phyloP scores from a whole-genome alignment of 1,284 basidiomycete species.

The Tilletiaria anomala region DNA sequence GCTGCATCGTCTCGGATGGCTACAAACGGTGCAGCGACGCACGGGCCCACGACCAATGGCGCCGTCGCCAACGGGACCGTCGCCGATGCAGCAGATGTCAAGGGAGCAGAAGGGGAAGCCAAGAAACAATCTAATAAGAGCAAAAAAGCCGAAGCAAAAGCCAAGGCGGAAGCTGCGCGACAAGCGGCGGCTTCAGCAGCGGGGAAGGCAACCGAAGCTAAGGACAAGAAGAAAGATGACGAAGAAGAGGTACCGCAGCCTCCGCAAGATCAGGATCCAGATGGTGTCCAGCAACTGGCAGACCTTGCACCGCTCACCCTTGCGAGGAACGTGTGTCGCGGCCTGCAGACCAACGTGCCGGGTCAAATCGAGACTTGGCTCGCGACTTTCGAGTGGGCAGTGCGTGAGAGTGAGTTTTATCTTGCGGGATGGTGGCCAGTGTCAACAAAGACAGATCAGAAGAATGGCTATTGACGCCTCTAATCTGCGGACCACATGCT shows the following conservation, averaged over 20 bases:
- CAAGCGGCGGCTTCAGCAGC: conserved; percentile 2
- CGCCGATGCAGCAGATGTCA: conserved; percentile 67
- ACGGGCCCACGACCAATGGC: conserved; percentile 35
- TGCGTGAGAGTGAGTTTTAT: conserved; percentile 53
- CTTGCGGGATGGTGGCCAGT: background rate
- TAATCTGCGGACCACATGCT: no score
- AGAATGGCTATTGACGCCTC: background rate
- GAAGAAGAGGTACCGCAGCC: conserved; percentile 10
- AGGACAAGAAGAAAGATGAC: conserved; percentile 1
- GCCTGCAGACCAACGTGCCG: conserved; percentile 46
- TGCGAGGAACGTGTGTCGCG: conserved; percentile 59
- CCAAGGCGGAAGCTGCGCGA: conserved; percentile 20
- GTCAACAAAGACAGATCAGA: background rate
- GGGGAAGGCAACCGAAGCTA: background rate
- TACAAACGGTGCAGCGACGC: conserved; percentile 23
- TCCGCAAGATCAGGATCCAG: conserved; percentile 23
- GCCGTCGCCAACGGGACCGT: conserved; percentile 70
- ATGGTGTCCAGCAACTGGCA: conserved; percentile 14
- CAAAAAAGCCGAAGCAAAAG: conserved; percentile 4
- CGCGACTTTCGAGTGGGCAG: conserved; percentile 62
- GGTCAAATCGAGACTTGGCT: conserved; percentile 59
- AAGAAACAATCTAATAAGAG: conserved; percentile 47
- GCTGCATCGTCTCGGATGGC: background rate
- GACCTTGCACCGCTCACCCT: conserved; percentile 51
- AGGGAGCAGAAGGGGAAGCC: conserved; percentile 52